Conservation (phyloP, 192 early-diverging fungal species). For the Umbelopsis ramanniana region DNA sequence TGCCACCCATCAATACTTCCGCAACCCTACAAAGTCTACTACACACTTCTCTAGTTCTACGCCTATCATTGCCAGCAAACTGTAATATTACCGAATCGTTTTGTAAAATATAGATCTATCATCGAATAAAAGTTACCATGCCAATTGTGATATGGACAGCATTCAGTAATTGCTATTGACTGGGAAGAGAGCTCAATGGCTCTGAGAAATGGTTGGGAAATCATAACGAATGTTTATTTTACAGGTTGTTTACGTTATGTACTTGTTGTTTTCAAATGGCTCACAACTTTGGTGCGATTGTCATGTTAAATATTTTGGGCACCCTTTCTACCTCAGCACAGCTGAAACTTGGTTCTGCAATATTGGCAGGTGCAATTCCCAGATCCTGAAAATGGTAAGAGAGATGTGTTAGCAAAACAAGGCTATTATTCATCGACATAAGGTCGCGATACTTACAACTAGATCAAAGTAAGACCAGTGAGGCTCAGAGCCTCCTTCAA, state of each 20-base stretch:
- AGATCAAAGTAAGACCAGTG: conserved; percentile 50
- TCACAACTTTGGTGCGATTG: not conserved
- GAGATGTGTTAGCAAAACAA: not conserved
- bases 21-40: not conserved
- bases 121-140: not conserved
- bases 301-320: conserved; percentile 1
- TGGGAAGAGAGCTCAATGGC: too few relatives aligned
- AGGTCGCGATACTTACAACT: not conserved
- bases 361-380: not conserved
- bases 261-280: not conserved
- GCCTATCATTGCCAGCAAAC: not conserved
- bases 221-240: not conserved
- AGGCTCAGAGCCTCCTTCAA: conserved; percentile 44
- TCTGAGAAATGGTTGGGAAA: too few relatives aligned
- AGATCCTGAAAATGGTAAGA: not conserved
- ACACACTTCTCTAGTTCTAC: not conserved
- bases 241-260: not conserved
- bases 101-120: not conserved
- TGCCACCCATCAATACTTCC: conserved; percentile 35
- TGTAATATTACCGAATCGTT: conserved; percentile 12
- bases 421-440: too few relatives aligned
- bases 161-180: too few relatives aligned
- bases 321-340: not conserved
- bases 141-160: not conserved
- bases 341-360: not conserved